Conservation (phyloP, 805 yeast species). For the Lipomyces yamadae region DNA sequence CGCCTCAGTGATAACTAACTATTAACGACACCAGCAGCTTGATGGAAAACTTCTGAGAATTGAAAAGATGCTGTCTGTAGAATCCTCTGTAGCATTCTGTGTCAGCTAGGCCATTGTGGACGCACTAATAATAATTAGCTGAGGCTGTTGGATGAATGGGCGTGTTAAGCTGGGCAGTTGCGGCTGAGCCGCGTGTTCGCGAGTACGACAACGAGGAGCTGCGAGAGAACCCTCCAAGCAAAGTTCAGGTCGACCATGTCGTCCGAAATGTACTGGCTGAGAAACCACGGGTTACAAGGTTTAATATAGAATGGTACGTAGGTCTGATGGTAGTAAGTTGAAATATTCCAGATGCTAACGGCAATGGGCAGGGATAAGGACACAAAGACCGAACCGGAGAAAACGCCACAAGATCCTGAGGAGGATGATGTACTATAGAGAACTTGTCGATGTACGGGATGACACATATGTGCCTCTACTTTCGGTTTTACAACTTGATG, state of each 20-base stretch:
- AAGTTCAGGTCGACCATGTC: constrained; percentile 50
- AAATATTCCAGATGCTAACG: background rate
- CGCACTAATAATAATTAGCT: too few species aligned
- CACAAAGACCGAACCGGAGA: constrained; percentile 31
- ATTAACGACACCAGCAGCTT: too few species aligned
- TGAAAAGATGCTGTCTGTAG: too few species aligned
- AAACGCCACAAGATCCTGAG: constrained; percentile 38
- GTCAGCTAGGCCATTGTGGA: too few species aligned
- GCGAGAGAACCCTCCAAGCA: constrained; percentile 56
- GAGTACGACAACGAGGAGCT: constrained; percentile 94
- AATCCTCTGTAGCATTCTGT: too few species aligned
- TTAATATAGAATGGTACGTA: constrained; percentile 87
- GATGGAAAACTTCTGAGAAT: too few species aligned
- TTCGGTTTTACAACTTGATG: background rate
- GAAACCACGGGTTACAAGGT: constrained; percentile 95
- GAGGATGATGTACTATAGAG: constrained; percentile 27
- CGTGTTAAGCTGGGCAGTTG: too few species aligned
- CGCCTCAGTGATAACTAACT: too few species aligned
- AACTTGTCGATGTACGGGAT: background rate
- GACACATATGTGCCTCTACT: background rate
- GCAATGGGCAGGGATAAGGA: constrained; percentile 20
- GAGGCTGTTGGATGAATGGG: too few species aligned
- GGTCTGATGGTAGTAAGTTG: background rate
- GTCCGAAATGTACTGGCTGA: constrained; percentile 94
- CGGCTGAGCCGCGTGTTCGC: too few species aligned